Evolutionary conservation across 352 stramenopile genomes (phyloP).

Genomic region (Globisporangium barbulae): DNA sequence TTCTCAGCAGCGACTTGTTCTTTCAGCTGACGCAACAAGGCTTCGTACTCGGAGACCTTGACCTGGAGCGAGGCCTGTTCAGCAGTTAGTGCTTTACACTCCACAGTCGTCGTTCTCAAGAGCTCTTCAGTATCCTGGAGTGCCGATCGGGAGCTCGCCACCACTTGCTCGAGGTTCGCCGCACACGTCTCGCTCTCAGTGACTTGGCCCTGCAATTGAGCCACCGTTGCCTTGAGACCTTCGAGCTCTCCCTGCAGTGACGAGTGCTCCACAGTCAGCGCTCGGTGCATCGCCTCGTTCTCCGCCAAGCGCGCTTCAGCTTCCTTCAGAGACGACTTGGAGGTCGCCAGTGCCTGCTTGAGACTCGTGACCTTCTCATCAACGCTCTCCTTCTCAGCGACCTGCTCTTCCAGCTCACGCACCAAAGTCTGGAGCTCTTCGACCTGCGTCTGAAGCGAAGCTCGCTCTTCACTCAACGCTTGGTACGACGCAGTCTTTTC

Average conservation of each 20-base stretch:
- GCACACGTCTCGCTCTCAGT: neutral
- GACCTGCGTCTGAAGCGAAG: slow-evolving; percentile 1
- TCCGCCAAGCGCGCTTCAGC: slow-evolving; percentile 14
- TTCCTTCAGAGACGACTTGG: slow-evolving; percentile 10
- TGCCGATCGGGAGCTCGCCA: neutral
- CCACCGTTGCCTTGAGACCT: neutral
- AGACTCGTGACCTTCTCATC: slow-evolving; percentile 1
- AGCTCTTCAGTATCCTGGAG: slow-evolving; percentile 4
- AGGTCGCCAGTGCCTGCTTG: slow-evolving; percentile 2
- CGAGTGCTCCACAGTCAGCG: slow-evolving; percentile 6
- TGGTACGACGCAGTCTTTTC: slow-evolving; percentile 6
- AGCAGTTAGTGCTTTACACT: neutral
- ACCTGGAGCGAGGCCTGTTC: neutral
- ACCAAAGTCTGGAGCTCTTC: neutral
- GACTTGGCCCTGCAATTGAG: neutral
- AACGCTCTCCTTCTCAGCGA: slow-evolving; percentile 11
- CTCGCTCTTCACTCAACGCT: neutral
- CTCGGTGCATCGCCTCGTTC: neutral
- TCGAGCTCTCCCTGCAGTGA: neutral
- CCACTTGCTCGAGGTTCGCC: neutral
- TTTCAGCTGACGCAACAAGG: slow-evolving; percentile 8
- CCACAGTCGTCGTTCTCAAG: neutral
- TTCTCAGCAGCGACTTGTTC: slow-evolving; percentile 10
- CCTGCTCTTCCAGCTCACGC: slow-evolving; percentile 15
- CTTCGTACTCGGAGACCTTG: slow-evolving; percentile 1